A percentile compares a stretch with the other conserved stretches of the same genome.
Conservation (phyloP, 208 protist genomes). For the Endotrypanum monterogeii region DNA sequence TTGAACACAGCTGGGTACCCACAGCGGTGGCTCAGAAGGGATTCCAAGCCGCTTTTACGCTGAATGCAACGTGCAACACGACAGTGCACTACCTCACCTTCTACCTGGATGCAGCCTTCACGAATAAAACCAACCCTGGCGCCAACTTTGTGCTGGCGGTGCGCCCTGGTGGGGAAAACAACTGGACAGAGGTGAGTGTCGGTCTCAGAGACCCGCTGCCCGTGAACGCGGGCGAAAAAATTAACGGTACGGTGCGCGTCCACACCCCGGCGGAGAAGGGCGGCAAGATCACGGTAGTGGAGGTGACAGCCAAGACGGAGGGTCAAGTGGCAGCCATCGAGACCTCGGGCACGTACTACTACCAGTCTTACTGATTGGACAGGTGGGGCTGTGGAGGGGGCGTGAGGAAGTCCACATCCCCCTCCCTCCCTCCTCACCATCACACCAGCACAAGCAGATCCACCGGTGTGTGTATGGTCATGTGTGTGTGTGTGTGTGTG, state of each 20-base stretch:
- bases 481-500: conserved; percentile 15
- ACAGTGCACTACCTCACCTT: conserved; percentile 90
- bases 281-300: conserved; percentile 59
- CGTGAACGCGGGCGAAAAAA: conserved; percentile 64
- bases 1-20: conserved; percentile 47
- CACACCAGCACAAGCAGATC: neutral
- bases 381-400: conserved; percentile 3
- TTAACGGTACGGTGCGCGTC: conserved; percentile 59
- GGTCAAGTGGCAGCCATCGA: conserved; percentile 61
- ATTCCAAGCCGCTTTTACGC: conserved; percentile 57
- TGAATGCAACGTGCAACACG: conserved; percentile 50
- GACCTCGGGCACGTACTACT: conserved; percentile 72
- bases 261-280: conserved; percentile 47
- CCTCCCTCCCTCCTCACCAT: conserved; percentile 1
- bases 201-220: conserved; percentile 67
- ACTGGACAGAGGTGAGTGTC: conserved; percentile 87
- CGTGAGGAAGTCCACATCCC: neutral
- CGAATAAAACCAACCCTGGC: conserved; percentile 63
- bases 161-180: conserved; percentile 70
- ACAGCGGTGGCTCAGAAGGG: conserved; percentile 43
- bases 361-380: conserved; percentile 59
- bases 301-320: conserved; percentile 67
- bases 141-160: conserved; percentile 90
- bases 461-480: neutral
- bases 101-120: conserved; percentile 82